A percentile compares a stretch with the other conserved stretches of the same genome.
Conservation (phyloP, 805 yeast genomes). For the Candida nonsorbophila region DNA sequence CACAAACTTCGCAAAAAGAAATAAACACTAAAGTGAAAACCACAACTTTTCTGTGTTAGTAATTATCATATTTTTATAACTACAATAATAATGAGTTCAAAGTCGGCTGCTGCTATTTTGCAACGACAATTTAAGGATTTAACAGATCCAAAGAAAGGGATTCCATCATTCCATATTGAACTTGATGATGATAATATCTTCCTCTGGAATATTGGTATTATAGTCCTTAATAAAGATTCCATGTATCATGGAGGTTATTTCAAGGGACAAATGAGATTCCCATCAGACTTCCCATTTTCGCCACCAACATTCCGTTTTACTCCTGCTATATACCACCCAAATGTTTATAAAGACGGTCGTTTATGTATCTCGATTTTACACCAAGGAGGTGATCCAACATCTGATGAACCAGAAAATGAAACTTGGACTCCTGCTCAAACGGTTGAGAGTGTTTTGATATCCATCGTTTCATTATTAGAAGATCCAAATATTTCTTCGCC, state of each 20-base stretch:
- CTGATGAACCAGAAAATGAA: constrained; percentile 89
- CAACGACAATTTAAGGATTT: constrained; percentile 93
- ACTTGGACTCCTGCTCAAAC: constrained; percentile 94
- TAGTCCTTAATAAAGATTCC: constrained; percentile 86
- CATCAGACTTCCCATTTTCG: constrained; percentile 81
- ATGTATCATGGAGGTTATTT: constrained; percentile 92
- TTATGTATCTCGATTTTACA: constrained; percentile 91
- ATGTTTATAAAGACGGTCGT: constrained; percentile 89
- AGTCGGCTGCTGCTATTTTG: constrained; percentile 74
- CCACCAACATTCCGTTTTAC: constrained; percentile 93
- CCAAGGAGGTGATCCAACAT: constrained; percentile 83
- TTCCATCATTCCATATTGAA: constrained; percentile 58
- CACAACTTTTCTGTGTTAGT: constrained; percentile 41
- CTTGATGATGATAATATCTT: constrained; percentile 53
- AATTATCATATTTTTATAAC: too few species aligned
- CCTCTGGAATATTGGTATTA: constrained; percentile 81
- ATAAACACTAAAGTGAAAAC: too few species aligned
- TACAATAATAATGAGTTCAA: constrained; percentile 31
- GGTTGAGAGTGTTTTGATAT: constrained; percentile 84
- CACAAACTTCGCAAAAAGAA: too few species aligned
- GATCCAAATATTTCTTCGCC: constrained; percentile 94
- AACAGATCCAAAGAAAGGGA: constrained; percentile 82
- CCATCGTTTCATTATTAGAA: constrained; percentile 84
- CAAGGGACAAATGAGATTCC: constrained; percentile 91
- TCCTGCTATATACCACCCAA: constrained; percentile 92